These are phyloP conservation scores for Aquanectria penicillioides DNA, from an alignment of 2,329 filamentous ascomycete genomes.

Conservation along the genomic window DNA sequence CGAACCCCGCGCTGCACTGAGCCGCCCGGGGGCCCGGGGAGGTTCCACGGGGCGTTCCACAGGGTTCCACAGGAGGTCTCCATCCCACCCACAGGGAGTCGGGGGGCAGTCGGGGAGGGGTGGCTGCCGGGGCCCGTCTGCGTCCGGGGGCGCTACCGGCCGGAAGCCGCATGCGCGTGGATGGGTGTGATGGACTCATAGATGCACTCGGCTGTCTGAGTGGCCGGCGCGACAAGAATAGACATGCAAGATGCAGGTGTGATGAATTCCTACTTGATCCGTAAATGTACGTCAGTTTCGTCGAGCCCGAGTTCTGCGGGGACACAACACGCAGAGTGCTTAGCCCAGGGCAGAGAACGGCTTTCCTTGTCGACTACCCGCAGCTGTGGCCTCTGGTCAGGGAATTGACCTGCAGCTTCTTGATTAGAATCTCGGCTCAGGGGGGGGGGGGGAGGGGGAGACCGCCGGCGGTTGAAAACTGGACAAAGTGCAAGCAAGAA, in stretches of 20 bases:
- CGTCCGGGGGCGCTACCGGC: constrained; percentile 11
- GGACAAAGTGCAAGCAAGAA: too few species aligned
- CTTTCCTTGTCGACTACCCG: too few species aligned
- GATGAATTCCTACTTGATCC: too few species aligned
- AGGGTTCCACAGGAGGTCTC: constrained; percentile 12
- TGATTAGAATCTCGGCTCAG: constrained; percentile 5
- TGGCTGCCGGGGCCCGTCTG: background rate
- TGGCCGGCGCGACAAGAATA: background rate
- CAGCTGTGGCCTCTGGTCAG: too few species aligned
- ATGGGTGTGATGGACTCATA: background rate
- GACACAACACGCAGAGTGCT: too few species aligned
- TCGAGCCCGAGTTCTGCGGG: background rate
- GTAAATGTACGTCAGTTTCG: background rate
- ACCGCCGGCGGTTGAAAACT: too few species aligned
- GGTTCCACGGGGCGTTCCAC: constrained; percentile 30
- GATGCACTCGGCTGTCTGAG: background rate
- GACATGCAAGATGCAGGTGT: background rate
- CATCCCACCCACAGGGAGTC: too few species aligned
- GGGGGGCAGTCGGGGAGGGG: too few species aligned
- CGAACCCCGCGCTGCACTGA: constrained; percentile 39
- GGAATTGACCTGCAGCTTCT: too few species aligned
- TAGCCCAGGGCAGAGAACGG: too few species aligned
- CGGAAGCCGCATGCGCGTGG: background rate
- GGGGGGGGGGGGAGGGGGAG: background rate
- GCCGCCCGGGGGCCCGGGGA: constrained; percentile 23